Conservation (phyloP, 768 basidiomycete species). For the Lentinus brumalis region DNA sequence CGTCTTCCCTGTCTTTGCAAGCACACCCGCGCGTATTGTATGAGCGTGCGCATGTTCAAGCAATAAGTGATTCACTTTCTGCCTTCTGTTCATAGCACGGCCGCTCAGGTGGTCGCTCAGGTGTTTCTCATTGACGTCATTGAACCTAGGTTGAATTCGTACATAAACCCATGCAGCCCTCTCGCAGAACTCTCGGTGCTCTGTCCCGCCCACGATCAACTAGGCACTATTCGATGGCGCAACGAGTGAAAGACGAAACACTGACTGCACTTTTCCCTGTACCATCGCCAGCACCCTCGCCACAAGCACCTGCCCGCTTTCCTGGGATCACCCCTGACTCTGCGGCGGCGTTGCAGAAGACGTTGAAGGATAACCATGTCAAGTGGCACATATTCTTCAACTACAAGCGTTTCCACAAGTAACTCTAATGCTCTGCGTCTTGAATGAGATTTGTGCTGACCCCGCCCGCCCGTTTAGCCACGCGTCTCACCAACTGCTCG, state of each 20-base stretch:
- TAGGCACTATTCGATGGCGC: background rate
- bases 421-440: background rate
- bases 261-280: conserved; percentile 36
- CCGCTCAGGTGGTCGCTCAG: conserved; percentile 9
- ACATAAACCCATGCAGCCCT: conserved; percentile 1
- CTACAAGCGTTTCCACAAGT: conserved; percentile 39
- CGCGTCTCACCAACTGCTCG: conserved; percentile 56
- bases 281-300: conserved; percentile 32
- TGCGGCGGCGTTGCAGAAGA: conserved; percentile 20
- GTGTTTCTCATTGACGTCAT: conserved; percentile 7
- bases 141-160: background rate
- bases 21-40: too few species aligned
- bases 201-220: background rate
- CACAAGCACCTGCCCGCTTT: conserved; percentile 35
- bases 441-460: background rate
- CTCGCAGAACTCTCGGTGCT: too few species aligned
- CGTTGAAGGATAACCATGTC: conserved; percentile 32
- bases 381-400: conserved; percentile 40
- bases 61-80: too few species aligned
- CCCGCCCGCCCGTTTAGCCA: conserved; percentile 39
- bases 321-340: conserved; percentile 41
- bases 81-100: too few species aligned
- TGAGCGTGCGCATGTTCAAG: too few species aligned
- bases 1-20: too few species aligned
- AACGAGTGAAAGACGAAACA: conserved; percentile 4